Conservation (phyloP, 306 rosid species). For the Amphicarpaea edgeworthii region DNA sequence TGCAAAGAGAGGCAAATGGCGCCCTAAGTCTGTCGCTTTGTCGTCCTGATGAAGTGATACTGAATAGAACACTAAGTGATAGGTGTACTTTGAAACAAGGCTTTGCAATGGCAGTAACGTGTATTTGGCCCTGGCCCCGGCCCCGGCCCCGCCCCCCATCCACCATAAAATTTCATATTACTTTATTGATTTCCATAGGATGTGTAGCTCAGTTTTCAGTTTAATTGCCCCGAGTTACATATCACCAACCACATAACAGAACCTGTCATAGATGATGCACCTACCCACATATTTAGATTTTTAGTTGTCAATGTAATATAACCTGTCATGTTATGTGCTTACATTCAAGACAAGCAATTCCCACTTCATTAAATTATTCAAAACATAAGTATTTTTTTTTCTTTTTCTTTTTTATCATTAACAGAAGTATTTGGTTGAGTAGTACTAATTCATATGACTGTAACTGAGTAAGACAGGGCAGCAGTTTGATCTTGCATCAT, state of each 20-base stretch:
- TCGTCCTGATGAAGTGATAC: constrained; percentile 52
- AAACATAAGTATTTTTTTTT: not conserved
- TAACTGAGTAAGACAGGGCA: not conserved
- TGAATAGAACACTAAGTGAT: constrained; percentile 20
- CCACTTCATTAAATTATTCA: constrained; percentile 12
- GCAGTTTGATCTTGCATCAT: constrained; percentile 4
- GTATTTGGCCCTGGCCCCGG: too few species aligned
- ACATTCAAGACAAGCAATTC: constrained; percentile 1
- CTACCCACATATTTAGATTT: constrained; percentile 35
- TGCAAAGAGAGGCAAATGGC: constrained; percentile 85
- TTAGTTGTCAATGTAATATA: constrained; percentile 35
- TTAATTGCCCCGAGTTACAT: not conserved
- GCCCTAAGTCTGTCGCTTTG: constrained; percentile 61
- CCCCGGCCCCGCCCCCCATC: too few species aligned
- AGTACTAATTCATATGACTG: constrained; percentile 6
- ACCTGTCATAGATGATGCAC: constrained; percentile 33
- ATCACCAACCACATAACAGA: too few species aligned
- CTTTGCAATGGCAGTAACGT: constrained; percentile 39
- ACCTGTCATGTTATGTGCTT: constrained; percentile 12
- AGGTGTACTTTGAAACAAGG: constrained; percentile 28
- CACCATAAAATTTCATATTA: too few species aligned
- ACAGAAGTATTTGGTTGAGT: not conserved
- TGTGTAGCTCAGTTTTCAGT: constrained; percentile 20
- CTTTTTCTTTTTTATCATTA: too few species aligned
- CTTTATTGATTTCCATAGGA: constrained; percentile 3